Percentiles rank a stretch among this genome's conserved stretches.
phyloP scores from a whole-genome alignment of 1,284 basidiomycete genomes.

The Golubevia pallescens region DNA sequence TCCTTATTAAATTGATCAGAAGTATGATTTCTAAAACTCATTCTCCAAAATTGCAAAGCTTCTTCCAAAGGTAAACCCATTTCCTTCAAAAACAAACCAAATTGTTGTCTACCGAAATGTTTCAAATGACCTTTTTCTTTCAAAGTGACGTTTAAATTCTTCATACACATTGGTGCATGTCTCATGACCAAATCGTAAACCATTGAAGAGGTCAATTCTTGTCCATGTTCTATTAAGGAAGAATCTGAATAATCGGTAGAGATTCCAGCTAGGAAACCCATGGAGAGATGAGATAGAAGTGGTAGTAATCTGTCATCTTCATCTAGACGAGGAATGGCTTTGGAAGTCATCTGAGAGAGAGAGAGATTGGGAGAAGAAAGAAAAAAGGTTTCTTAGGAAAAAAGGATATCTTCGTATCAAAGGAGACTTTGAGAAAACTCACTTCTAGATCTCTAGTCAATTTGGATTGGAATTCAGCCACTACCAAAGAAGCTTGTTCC shows the following conservation, averaged over 20 bases:
- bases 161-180: conserved; percentile 97
- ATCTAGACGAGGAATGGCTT: conserved; percentile 87
- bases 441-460: conserved; percentile 84
- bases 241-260: too few relatives aligned
- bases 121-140: conserved; percentile 84
- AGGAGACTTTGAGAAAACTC: conserved; percentile 37
- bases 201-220: conserved; percentile 88
- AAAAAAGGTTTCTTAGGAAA: too few relatives aligned
- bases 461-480: conserved; percentile 81
- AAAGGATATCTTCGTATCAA: too few relatives aligned
- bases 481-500: conserved; percentile 85
- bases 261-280: conserved; percentile 90
- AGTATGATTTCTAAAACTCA: conserved; percentile 75
- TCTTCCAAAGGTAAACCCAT: conserved; percentile 93
- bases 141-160: conserved; percentile 81
- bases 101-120: conserved; percentile 88
- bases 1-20: conserved; percentile 99
- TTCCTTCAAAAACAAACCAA: conserved; percentile 89
- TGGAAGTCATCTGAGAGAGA: conserved; percentile 83
- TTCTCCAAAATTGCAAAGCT: conserved; percentile 90
- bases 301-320: conserved; percentile 92
- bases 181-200: conserved; percentile 83
- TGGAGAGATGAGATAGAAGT: conserved; percentile 88
- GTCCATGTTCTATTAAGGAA: conserved; percentile 68
- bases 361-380: neutral